phyloP scores from a whole-genome alignment of 176 grass and related monocot genomes.

The Rhynchospora pubera region DNA sequence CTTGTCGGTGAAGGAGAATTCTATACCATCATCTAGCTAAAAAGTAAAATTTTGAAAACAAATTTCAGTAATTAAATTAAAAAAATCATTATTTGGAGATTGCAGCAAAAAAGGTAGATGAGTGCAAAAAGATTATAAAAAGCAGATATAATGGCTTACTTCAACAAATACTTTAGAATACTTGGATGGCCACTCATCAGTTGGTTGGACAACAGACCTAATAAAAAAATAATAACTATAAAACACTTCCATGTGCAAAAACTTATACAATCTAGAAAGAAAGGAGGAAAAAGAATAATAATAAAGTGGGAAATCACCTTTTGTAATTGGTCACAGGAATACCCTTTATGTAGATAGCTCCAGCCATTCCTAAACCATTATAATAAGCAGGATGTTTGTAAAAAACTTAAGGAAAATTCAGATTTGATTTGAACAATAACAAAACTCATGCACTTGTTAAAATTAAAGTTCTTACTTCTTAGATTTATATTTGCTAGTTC shows the following conservation, averaged over 20 bases:
- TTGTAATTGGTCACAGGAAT: conserved; percentile 78
- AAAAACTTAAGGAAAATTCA: not conserved
- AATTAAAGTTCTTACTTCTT: no score
- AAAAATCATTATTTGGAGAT: not conserved
- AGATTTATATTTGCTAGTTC: not conserved
- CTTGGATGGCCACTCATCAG: conserved; percentile 92
- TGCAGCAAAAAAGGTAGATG: not conserved
- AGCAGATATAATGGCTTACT: conserved; percentile 27
- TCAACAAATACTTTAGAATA: conserved; percentile 83
- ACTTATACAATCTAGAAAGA: not conserved
- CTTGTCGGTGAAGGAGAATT: conserved; percentile 98
- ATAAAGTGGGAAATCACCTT: conserved; percentile 23
- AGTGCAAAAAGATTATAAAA: not conserved
- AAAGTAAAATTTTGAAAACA: conserved; percentile 1
- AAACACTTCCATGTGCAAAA: not conserved
- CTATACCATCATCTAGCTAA: conserved; percentile 89
- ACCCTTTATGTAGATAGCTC: conserved; percentile 77
- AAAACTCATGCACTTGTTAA: not conserved
- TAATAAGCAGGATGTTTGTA: not conserved
- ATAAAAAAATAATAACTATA: conserved; percentile 7
- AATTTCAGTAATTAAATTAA: not conserved
- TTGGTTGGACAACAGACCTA: conserved; percentile 56
- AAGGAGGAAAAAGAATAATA: not conserved
- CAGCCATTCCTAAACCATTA: conserved; percentile 60
- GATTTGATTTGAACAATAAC: not conserved